Percentiles rank a stretch among this genome's conserved stretches.
These are phyloP conservation scores for Fusarium hostae DNA, from an alignment of 2,329 filamentous ascomycete genomes.

Conservation along the genomic window DNA sequence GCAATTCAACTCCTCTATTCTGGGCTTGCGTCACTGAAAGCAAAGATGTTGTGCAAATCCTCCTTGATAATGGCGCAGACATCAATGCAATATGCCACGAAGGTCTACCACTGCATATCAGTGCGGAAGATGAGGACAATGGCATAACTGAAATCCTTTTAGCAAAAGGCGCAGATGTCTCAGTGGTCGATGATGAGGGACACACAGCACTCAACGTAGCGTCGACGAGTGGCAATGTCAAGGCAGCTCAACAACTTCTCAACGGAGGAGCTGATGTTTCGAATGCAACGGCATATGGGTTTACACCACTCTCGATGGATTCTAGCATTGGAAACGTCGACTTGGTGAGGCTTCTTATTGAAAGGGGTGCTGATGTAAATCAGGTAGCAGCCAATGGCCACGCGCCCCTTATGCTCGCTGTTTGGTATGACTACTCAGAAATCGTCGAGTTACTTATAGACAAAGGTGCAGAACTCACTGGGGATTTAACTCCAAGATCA, in stretches of 20 bases:
- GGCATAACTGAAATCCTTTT: rapidly evolving
- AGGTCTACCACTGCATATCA: rapidly evolving
- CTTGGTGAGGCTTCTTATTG: rapidly evolving
- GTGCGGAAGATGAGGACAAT: rapidly evolving
- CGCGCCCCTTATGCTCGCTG: rapidly evolving
- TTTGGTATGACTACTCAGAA: rapidly evolving
- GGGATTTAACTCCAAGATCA: rapidly evolving
- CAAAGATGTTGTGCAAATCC: rapidly evolving
- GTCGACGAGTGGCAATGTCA: rapidly evolving
- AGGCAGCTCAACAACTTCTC: rapidly evolving
- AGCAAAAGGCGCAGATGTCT: rapidly evolving
- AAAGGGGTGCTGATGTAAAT: not conserved
- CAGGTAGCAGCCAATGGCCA: rapidly evolving
- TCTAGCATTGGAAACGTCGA: rapidly evolving
- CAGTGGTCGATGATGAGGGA: rapidly evolving
- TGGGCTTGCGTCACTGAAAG: rapidly evolving
- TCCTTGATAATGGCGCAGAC: not conserved
- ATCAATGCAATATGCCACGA: rapidly evolving
- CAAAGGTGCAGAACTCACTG: rapidly evolving
- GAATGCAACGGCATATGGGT: rapidly evolving
- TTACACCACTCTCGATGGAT: rapidly evolving
- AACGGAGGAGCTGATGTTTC: not conserved
- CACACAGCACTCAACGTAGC: rapidly evolving
- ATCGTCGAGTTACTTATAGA: not conserved
- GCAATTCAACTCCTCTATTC: rapidly evolving